A percentile compares a stretch with the other conserved stretches of the same genome.
Conservation (phyloP, 352 stramenopile genomes). For the Phytophthora idaei region DNA sequence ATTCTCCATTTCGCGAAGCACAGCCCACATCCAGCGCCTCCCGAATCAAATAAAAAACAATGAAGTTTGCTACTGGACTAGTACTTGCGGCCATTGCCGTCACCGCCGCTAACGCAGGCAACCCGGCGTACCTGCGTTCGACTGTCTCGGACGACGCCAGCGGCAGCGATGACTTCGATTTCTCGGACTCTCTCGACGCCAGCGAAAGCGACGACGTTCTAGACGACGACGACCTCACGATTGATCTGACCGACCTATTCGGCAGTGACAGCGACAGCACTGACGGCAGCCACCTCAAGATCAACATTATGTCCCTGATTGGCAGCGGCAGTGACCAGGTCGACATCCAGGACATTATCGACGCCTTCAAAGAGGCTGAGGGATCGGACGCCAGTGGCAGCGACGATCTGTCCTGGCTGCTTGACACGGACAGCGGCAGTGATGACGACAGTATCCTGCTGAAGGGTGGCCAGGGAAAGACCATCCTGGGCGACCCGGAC, state of each 20-base stretch:
- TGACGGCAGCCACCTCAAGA: slow-evolving; percentile 14
- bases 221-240: slow-evolving; percentile 26
- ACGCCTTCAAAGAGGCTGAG: slow-evolving; percentile 15
- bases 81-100: slow-evolving; percentile 33
- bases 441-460: slow-evolving; percentile 1
- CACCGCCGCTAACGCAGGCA: slow-evolving; percentile 20
- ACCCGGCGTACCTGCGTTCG: slow-evolving; percentile 20
- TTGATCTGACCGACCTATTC: slow-evolving; percentile 31
- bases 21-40: slow-evolving; percentile 9
- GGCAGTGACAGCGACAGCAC: slow-evolving; percentile 23
- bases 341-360: slow-evolving; percentile 24
- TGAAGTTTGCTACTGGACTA: slow-evolving; percentile 33
- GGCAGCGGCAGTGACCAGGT: slow-evolving; percentile 34
- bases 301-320: slow-evolving; percentile 32
- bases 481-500: not conserved
- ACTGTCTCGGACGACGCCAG: slow-evolving; percentile 10
- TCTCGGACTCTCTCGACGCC: slow-evolving; percentile 19
- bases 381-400: slow-evolving; percentile 11
- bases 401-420: slow-evolving; percentile 18
- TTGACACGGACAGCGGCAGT: slow-evolving; percentile 18
- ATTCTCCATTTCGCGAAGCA: slow-evolving; percentile 38
- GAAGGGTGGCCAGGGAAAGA: slow-evolving; percentile 14
- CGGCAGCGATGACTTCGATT: slow-evolving; percentile 19
- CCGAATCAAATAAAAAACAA: slow-evolving; percentile 22
- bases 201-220: slow-evolving; percentile 15